Percentiles rank a stretch among this genome's conserved stretches.
Evolutionary conservation across 345 rosid genomes (phyloP).

Genomic region (Combretum micranthum): DNA sequence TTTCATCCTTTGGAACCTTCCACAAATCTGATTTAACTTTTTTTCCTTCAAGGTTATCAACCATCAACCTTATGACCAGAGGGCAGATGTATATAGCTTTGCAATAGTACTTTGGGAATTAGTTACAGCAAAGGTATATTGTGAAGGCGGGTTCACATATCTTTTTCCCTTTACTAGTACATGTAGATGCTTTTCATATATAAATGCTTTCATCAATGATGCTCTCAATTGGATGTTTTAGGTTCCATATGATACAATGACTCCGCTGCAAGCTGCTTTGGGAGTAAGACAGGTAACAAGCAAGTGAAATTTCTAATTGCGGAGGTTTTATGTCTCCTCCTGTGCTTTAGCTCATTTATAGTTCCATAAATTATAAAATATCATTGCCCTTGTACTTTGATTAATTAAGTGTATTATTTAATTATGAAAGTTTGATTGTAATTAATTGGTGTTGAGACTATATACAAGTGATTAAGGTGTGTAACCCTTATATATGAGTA

Average conservation of each 20-base stretch:
- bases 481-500: too few relatives aligned
- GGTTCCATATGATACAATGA: conserved; percentile 64
- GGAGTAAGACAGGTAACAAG: conserved; percentile 62
- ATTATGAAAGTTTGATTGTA: too few relatives aligned
- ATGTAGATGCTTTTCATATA: neutral
- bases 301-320: too few relatives aligned
- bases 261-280: conserved; percentile 74
- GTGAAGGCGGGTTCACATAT: neutral
- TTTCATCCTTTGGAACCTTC: too few relatives aligned
- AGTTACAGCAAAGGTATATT: conserved; percentile 61
- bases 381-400: too few relatives aligned
- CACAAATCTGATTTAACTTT: neutral
- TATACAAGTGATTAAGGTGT: too few relatives aligned
- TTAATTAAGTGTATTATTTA: too few relatives aligned
- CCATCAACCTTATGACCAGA: conserved; percentile 65
- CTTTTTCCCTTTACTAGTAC: neutral
- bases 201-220: conserved; percentile 1
- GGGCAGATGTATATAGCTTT: conserved; percentile 71
- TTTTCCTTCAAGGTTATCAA: conserved; percentile 50
- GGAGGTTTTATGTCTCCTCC: too few relatives aligned
- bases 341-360: too few relatives aligned
- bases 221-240: conserved; percentile 14
- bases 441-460: too few relatives aligned
- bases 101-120: conserved; percentile 79
- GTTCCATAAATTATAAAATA: too few relatives aligned